Conservation (phyloP, 345 rosid genomes). For the Syzygium aqueum region DNA sequence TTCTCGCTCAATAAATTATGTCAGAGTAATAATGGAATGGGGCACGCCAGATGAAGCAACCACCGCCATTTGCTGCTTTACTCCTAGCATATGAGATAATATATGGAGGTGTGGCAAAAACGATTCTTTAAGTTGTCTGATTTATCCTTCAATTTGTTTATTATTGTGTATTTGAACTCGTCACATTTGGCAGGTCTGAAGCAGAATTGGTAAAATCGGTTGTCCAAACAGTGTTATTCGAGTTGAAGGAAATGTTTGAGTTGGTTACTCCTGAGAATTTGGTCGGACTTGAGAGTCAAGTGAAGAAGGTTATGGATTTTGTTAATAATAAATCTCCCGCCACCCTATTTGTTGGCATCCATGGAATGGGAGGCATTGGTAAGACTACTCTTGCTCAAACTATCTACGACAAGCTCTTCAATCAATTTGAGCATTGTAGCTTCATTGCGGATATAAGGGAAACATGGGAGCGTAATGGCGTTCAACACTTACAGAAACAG, state of each 20-base stretch:
- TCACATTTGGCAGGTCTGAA: background rate
- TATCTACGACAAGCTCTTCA: background rate
- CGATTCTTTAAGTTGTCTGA: background rate
- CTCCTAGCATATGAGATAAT: background rate
- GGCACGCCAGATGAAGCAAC: background rate
- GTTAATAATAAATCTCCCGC: rapidly evolving
- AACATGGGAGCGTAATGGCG: rapidly evolving
- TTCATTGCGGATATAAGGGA: background rate
- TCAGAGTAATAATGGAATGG: background rate
- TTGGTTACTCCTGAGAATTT: background rate
- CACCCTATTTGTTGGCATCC: background rate
- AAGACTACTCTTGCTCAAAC: background rate
- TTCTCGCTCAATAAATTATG: background rate
- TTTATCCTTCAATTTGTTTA: background rate
- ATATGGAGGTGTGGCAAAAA: background rate
- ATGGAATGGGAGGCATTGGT: background rate
- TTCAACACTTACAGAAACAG: background rate
- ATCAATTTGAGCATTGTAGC: background rate
- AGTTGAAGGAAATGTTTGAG: background rate
- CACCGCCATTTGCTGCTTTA: background rate
- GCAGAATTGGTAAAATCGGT: background rate
- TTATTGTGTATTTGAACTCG: background rate
- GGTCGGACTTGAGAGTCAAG: background rate
- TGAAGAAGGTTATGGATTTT: background rate
- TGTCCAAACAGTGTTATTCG: background rate